phyloP scores from a whole-genome alignment of 2,329 filamentous ascomycete species.

The Aspergillus spinulosporus region DNA sequence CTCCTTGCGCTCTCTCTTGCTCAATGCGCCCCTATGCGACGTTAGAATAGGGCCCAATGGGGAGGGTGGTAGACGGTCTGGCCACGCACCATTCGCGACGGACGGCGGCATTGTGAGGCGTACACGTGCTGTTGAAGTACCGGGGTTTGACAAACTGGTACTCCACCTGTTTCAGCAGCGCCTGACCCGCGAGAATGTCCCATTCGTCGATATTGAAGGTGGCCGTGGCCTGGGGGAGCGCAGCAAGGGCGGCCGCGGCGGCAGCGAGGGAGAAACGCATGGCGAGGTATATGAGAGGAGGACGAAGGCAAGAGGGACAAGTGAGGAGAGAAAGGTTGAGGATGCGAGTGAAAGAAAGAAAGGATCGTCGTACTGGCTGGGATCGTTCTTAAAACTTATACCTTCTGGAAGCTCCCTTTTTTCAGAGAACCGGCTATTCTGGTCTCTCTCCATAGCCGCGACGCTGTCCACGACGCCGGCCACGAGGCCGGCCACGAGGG shows the following conservation, averaged over 20 bases:
- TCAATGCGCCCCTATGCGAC: constrained; percentile 6
- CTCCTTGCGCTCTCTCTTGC: constrained; percentile 19
- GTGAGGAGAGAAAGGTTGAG: not conserved
- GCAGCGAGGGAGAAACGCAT: constrained; percentile 16
- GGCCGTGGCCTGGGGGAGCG: constrained; percentile 2
- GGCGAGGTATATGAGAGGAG: not conserved
- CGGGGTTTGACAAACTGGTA: constrained; percentile 16
- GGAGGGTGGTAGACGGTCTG: constrained; percentile 3
- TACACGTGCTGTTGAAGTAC: constrained; percentile 15
- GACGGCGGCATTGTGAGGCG: constrained; percentile 15
- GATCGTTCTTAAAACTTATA: not conserved
- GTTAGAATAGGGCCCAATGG: not conserved
- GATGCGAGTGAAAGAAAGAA: constrained; percentile 3
- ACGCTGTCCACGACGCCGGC: too few species aligned
- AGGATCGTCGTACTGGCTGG: not conserved
- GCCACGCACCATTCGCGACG: constrained; percentile 23
- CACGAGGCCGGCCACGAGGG: not conserved
- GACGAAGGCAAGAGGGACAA: not conserved
- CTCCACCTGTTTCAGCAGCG: constrained; percentile 12
- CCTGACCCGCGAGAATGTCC: constrained; percentile 16
- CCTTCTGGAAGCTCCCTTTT: too few species aligned
- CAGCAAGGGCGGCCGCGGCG: constrained; percentile 11
- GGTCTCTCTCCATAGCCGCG: too few species aligned
- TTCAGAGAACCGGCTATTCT: too few species aligned
- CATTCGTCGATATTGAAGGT: constrained; percentile 10